These are phyloP conservation scores for Gaeumannomyces tritici DNA, from an alignment of 2,329 filamentous ascomycete genomes.

Conservation along the genomic window DNA sequence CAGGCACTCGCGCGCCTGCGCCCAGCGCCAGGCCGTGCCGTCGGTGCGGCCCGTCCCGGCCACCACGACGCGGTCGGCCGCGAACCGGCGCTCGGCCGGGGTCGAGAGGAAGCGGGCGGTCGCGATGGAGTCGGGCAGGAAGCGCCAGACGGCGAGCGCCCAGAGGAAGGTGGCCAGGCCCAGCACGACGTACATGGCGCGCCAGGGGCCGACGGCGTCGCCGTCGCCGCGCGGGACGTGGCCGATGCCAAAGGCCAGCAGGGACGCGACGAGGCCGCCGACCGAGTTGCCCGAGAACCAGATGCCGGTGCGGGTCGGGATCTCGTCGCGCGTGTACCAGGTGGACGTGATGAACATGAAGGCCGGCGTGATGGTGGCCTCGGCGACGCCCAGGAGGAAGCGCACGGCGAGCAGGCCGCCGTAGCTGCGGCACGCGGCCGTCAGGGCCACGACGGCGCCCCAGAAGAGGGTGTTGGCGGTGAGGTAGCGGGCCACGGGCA, in stretches of 20 bases:
- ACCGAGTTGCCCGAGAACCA: constrained; percentile 46
- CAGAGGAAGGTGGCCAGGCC: constrained; percentile 24
- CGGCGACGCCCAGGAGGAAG: too few relatives aligned
- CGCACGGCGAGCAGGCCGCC: too few relatives aligned
- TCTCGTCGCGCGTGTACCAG: constrained; percentile 32
- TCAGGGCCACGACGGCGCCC: constrained; percentile 6
- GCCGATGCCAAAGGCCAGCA: constrained; percentile 46
- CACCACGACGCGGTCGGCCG: constrained; percentile 33
- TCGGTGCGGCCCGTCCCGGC: constrained; percentile 43
- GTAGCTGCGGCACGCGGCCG: neutral
- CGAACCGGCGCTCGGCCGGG: constrained; percentile 36
- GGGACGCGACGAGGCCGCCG: constrained; percentile 35
- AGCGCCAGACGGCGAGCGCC: constrained; percentile 34
- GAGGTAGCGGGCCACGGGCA: constrained; percentile 9
- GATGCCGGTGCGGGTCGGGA: constrained; percentile 41
- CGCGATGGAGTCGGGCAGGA: constrained; percentile 43
- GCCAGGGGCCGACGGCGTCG: constrained; percentile 22
- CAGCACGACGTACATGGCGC: constrained; percentile 19
- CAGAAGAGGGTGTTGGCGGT: constrained; percentile 10
- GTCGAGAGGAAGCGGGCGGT: constrained; percentile 46
- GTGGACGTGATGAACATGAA: too few relatives aligned
- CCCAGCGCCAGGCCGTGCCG: constrained; percentile 35
- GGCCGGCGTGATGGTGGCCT: too few relatives aligned
- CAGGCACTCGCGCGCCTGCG: constrained; percentile 43
- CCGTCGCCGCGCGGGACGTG: constrained; percentile 31